Percentiles rank a stretch among this genome's conserved stretches.
phyloP scores from a whole-genome alignment of 169 alveolate species.

The Plasmodium blacklocki region DNA sequence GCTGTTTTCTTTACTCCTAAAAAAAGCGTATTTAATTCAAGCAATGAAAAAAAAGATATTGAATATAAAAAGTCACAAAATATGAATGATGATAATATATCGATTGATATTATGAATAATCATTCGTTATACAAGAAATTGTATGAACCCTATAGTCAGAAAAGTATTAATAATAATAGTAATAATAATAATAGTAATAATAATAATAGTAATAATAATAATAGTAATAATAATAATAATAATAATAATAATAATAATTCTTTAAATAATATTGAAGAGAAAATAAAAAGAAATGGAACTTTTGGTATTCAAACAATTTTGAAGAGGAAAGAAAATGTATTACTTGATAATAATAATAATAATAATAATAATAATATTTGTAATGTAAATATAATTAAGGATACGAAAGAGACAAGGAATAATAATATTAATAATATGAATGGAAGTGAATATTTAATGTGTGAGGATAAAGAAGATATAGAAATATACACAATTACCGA shows the following conservation, averaged over 20 bases:
- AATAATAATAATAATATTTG: neutral
- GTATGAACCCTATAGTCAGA: slow-evolving; percentile 1
- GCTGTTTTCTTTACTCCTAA: slow-evolving; percentile 61
- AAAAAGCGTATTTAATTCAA: slow-evolving; percentile 28
- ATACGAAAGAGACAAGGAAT: too few species aligned
- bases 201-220: neutral
- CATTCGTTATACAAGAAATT: neutral
- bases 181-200: slow-evolving; percentile 12
- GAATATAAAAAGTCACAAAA: slow-evolving; percentile 27
- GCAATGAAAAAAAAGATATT: slow-evolving; percentile 67
- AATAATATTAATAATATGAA: too few species aligned
- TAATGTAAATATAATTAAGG: too few species aligned
- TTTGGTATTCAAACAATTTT: neutral
- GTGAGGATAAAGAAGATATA: too few species aligned
- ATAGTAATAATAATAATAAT: slow-evolving; percentile 4
- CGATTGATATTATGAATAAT: slow-evolving; percentile 2
- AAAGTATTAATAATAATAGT: neutral
- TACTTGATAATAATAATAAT: neutral
- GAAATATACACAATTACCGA: too few species aligned
- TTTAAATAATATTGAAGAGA: neutral
- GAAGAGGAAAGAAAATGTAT: too few species aligned
- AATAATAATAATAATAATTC: slow-evolving; percentile 2
- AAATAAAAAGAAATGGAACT: neutral
- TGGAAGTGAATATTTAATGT: too few species aligned
- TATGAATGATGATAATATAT: slow-evolving; percentile 15